Conservation (phyloP, 352 stramenopile species). For the Aphanomyces cochlioides region DNA sequence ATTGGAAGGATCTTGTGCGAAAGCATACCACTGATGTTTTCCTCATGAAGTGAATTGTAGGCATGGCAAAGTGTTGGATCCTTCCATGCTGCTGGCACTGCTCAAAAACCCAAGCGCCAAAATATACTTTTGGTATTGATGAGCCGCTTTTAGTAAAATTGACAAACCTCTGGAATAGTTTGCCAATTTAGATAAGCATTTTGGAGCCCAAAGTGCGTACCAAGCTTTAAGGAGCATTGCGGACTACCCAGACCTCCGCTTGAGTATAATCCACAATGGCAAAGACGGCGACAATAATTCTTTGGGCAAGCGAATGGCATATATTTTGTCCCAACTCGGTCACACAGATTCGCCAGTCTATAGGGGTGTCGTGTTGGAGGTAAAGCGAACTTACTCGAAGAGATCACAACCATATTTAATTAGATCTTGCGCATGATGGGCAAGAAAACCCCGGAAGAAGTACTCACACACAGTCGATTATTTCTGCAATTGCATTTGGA, state of each 20-base stretch:
- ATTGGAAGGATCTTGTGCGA: slow-evolving; percentile 4
- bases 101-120: slow-evolving; percentile 17
- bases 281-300: neutral
- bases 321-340: neutral
- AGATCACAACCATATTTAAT: too few relatives aligned
- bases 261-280: slow-evolving; percentile 14
- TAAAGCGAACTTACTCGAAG: neutral
- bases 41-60: neutral
- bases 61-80: slow-evolving; percentile 10
- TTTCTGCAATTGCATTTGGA: slow-evolving; percentile 32
- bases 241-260: neutral
- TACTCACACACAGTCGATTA: neutral
- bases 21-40: neutral
- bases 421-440: slow-evolving; percentile 12
- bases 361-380: slow-evolving; percentile 13
- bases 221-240: slow-evolving; percentile 10
- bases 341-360: neutral
- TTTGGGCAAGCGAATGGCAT: neutral
- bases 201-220: slow-evolving; percentile 17
- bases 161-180: neutral
- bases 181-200: slow-evolving; percentile 9
- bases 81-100: slow-evolving; percentile 8
- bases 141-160: neutral
- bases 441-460: slow-evolving; percentile 14
- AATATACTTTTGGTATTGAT: slow-evolving; percentile 20